A percentile compares a stretch with the other conserved stretches of the same genome.
These are phyloP conservation scores for Aegilops speltoides DNA, from an alignment of 176 grass and related monocot genomes.

Conservation along the genomic window DNA sequence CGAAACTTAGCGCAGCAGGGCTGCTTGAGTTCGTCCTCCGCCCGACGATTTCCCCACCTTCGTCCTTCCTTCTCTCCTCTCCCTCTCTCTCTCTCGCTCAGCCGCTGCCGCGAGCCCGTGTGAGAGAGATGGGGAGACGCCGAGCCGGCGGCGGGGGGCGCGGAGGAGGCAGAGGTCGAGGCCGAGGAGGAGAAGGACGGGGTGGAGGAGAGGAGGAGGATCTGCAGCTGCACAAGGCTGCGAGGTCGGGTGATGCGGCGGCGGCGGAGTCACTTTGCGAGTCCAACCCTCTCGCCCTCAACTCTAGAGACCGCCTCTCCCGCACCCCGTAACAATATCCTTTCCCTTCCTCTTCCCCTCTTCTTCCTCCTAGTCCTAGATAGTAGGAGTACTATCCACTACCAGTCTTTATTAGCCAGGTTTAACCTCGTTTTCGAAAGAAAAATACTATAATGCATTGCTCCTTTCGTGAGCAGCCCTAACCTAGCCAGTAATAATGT, in stretches of 20 bases:
- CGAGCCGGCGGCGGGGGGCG: constrained; percentile 18
- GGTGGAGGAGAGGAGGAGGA: constrained; percentile 31
- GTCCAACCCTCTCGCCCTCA: constrained; percentile 45
- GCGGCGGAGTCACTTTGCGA: constrained; percentile 40
- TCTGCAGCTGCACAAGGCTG: constrained; percentile 41
- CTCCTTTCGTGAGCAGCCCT: background rate
- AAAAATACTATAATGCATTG: background rate
- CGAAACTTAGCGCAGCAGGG: background rate
- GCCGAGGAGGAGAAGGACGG: constrained; percentile 22
- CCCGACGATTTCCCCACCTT: background rate
- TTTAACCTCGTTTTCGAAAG: too few species aligned
- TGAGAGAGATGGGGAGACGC: constrained; percentile 38
- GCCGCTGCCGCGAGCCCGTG: background rate
- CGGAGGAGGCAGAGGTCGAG: constrained; percentile 15
- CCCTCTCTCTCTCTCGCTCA: background rate
- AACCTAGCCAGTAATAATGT: background rate
- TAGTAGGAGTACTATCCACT: background rate
- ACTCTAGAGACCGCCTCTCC: constrained; percentile 50
- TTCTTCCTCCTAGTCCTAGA: background rate
- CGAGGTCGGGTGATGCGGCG: constrained; percentile 36
- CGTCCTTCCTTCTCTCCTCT: background rate
- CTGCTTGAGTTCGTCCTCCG: background rate
- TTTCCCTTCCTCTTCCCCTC: background rate
- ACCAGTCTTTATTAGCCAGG: background rate
- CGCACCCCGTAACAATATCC: constrained; percentile 33